Conservation (phyloP, 2,329 filamentous ascomycete genomes). For the Cadophora gregata region DNA sequence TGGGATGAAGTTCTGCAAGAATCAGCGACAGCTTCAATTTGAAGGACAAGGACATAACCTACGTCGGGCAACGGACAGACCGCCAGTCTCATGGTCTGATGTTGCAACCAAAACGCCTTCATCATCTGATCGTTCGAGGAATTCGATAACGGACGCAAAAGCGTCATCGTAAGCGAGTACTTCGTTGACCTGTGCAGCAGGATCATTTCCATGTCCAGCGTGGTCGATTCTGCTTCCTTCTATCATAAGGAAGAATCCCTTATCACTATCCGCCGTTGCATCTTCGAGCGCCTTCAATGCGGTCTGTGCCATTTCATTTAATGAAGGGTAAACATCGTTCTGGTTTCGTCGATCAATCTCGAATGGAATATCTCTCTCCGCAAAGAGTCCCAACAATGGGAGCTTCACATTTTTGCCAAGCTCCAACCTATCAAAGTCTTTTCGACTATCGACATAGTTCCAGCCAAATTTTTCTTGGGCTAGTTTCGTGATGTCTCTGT, state of each 20-base stretch:
- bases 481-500: slow-evolving; percentile 74
- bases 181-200: slow-evolving; percentile 84
- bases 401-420: slow-evolving; percentile 72
- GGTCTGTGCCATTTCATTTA: slow-evolving; percentile 89
- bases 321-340: slow-evolving; percentile 81
- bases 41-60: slow-evolving; percentile 52
- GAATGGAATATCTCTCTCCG: slow-evolving; percentile 82
- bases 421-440: slow-evolving; percentile 77
- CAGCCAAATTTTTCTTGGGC: slow-evolving; percentile 80
- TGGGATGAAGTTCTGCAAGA: slow-evolving; percentile 57
- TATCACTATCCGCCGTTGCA: slow-evolving; percentile 81
- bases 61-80: slow-evolving; percentile 81
- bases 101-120: slow-evolving; percentile 86
- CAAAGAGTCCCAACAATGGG: slow-evolving; percentile 86
- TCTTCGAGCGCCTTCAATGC: slow-evolving; percentile 80
- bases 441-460: slow-evolving; percentile 74
- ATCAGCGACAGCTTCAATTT: slow-evolving; percentile 1
- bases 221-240: slow-evolving; percentile 97
- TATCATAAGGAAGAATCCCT: slow-evolving; percentile 99
- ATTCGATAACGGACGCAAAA: slow-evolving; percentile 83
- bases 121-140: slow-evolving; percentile 74
- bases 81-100: slow-evolving; percentile 96
- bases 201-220: slow-evolving; percentile 85
- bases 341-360: slow-evolving; percentile 87
- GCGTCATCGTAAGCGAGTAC: slow-evolving; percentile 94